Conservation (phyloP, 371 early-diverging fungal species). For the Syncephalastrum contaminatum region DNA sequence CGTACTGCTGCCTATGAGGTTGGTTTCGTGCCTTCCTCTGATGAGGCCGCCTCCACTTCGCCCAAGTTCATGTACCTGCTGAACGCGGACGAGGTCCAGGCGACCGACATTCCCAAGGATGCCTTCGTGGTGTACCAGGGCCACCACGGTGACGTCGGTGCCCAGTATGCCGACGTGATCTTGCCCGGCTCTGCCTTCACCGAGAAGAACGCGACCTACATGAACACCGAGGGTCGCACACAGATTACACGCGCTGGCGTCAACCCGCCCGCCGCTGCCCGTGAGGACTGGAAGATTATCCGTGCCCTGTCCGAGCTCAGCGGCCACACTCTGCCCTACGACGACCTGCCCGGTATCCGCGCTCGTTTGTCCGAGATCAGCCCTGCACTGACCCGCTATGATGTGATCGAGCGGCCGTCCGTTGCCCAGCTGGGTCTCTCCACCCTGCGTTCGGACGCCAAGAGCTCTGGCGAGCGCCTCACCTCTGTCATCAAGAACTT, state of each 20-base stretch:
- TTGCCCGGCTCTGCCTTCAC: slow-evolving; percentile 97
- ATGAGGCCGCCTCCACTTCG: slow-evolving; percentile 35
- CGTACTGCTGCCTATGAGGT: slow-evolving; percentile 90
- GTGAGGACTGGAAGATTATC: slow-evolving; percentile 98
- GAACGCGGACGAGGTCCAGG: slow-evolving; percentile 84
- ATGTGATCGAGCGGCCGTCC: slow-evolving; percentile 64
- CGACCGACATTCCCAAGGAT: slow-evolving; percentile 78
- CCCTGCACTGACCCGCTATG: slow-evolving; percentile 80
- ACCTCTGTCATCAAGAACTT: slow-evolving; percentile 79
- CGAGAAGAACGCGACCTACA: slow-evolving; percentile 89
- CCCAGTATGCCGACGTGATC: slow-evolving; percentile 92
- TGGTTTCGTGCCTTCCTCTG: slow-evolving; percentile 75
- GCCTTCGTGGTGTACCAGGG: slow-evolving; percentile 98
- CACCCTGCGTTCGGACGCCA: slow-evolving; percentile 48
- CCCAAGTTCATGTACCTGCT: slow-evolving; percentile 89
- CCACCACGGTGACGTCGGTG: slow-evolving; percentile 97
- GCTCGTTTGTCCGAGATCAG: slow-evolving; percentile 85
- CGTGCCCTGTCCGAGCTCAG: slow-evolving; percentile 93
- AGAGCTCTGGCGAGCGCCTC: slow-evolving; percentile 45
- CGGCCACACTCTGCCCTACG: slow-evolving; percentile 87
- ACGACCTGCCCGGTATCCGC: slow-evolving; percentile 79
- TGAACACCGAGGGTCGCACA: slow-evolving; percentile 95
- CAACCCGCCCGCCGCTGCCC: slow-evolving; percentile 86
- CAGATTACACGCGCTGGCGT: slow-evolving; percentile 94
- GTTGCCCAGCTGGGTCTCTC: slow-evolving; percentile 62